A percentile compares a stretch with the other conserved stretches of the same genome.
Evolutionary conservation across 139 green algal genomes (phyloP).

Genomic region (Coelastrella sp.): DNA sequence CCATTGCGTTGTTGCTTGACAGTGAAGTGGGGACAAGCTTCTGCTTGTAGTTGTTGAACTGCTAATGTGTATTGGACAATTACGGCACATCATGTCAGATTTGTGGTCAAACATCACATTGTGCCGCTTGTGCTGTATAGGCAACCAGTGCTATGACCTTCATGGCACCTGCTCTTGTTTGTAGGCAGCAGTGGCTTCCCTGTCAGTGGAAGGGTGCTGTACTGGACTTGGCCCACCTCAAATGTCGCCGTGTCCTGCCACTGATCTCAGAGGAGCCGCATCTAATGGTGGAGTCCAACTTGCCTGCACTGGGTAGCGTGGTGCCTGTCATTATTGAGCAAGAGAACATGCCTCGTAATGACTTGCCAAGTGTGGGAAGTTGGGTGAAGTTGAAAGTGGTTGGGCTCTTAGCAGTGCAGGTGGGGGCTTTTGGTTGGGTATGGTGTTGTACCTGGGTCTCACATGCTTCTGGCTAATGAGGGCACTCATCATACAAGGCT

Average conservation of each 20-base stretch:
- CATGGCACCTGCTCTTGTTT: neutral
- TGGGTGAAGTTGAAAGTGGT: conserved; percentile 45
- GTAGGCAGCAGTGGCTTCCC: neutral
- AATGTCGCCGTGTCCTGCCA: neutral
- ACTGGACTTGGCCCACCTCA: neutral
- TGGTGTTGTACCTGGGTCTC: too few species aligned
- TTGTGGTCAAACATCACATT: too few species aligned
- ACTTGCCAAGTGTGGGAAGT: neutral
- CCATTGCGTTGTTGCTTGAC: too few species aligned
- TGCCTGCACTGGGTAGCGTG: conserved; percentile 26
- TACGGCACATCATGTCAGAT: too few species aligned
- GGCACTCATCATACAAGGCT: too few species aligned
- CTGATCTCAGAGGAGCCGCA: neutral
- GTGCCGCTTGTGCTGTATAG: too few species aligned
- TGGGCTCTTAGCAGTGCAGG: conserved; percentile 20
- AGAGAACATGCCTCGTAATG: neutral
- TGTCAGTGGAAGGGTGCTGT: neutral
- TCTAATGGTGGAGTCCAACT: neutral
- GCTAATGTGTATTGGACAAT: too few species aligned
- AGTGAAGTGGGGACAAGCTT: too few species aligned
- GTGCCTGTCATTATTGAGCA: conserved; percentile 38
- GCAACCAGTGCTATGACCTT: too few species aligned
- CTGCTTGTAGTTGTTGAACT: too few species aligned
- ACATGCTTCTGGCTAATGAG: too few species aligned
- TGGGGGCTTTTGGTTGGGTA: too few species aligned